Percentiles rank a stretch among this genome's conserved stretches.
phyloP scores from a whole-genome alignment of 345 rosid genomes.

The Nephelium lappaceum region DNA sequence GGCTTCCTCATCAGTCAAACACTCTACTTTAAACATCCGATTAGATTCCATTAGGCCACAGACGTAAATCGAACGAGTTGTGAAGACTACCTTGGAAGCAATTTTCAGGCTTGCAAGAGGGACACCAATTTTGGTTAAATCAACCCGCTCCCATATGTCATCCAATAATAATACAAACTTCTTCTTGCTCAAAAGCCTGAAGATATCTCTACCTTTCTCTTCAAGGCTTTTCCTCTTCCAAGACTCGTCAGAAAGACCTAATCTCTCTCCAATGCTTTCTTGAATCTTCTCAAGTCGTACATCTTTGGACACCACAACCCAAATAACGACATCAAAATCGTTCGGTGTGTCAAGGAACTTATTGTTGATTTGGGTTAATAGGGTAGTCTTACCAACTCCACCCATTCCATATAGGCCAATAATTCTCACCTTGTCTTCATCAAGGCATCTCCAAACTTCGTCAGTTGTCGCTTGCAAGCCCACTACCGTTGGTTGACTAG shows the following conservation, averaged over 20 bases:
- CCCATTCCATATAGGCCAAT: constrained; percentile 18
- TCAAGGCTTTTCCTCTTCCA: neutral
- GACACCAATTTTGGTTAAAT: neutral
- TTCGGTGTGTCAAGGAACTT: neutral
- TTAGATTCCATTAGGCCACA: neutral
- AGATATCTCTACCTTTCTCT: neutral
- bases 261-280: neutral
- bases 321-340: constrained; percentile 2
- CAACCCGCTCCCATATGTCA: constrained; percentile 15
- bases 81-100: constrained; percentile 7
- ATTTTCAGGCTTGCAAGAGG: neutral
- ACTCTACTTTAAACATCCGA: neutral
- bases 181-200: neutral
- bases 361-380: constrained; percentile 10
- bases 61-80: neutral
- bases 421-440: neutral
- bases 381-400: constrained; percentile 20
- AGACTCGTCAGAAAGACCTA: neutral
- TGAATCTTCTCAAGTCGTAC: neutral
- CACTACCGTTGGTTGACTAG: neutral
- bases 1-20: neutral
- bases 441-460: constrained; percentile 13
- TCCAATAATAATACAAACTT: constrained; percentile 4
- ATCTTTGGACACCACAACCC: constrained; percentile 1
- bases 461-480: neutral